phyloP scores from a whole-genome alignment of 495 filamentous ascomycete species.

The Xeromyces bisporus region DNA sequence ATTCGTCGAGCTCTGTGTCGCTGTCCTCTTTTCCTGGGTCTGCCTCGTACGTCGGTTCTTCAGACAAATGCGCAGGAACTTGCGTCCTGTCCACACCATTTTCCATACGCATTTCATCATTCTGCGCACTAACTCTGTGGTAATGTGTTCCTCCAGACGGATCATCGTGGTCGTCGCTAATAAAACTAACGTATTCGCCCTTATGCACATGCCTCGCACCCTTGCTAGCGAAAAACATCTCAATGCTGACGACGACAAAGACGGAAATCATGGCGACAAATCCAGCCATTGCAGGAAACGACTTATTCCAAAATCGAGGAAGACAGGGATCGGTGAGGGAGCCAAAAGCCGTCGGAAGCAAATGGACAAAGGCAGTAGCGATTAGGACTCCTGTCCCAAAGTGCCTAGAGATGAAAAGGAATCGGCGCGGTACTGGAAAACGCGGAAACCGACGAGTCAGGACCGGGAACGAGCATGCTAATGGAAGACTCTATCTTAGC shows the following conservation, averaged over 20 bases:
- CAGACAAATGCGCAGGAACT: conserved; percentile 3
- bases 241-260: conserved; percentile 54
- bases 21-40: conserved; percentile 12
- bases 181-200: conserved; percentile 29
- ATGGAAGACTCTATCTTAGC: conserved; percentile 2
- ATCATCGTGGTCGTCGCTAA: conserved; percentile 15
- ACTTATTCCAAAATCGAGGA: conserved; percentile 51
- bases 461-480: conserved; percentile 39
- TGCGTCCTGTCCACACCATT: conserved; percentile 1
- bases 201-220: conserved; percentile 34
- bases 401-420: conserved; percentile 62
- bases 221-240: conserved; percentile 55
- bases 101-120: conserved; percentile 10
- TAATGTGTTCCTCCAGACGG: conserved; percentile 10
- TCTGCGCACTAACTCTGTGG: conserved; percentile 9
- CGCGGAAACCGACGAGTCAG: conserved; percentile 33
- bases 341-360: conserved; percentile 65
- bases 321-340: conserved; percentile 72
- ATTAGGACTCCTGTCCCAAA: conserved; percentile 79
- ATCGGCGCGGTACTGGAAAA: conserved; percentile 31
- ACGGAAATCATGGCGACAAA: conserved; percentile 64
- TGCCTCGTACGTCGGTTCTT: conserved; percentile 3
- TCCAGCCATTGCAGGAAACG: conserved; percentile 61
- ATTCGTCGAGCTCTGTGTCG: conserved; percentile 14
- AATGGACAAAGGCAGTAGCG: conserved; percentile 77